Base-by-base conservation (phyloP, 2,329 filamentous ascomycete species). In the Davidsoniella virescens region DNA sequence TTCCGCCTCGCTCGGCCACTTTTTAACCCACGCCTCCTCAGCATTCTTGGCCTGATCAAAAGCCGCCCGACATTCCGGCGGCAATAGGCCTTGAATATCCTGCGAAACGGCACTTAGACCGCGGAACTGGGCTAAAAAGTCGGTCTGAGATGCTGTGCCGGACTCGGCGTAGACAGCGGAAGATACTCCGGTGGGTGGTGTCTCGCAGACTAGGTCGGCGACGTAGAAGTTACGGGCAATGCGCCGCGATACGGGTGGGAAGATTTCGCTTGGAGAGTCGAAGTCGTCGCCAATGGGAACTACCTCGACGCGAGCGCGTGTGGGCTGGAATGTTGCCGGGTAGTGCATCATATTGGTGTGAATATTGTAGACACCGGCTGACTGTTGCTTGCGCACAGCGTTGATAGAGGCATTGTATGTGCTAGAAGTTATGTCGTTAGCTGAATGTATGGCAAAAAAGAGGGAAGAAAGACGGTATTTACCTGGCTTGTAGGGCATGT, bases 341-440 rank as follows among this genome's bases (percentile, higher is more conserved):
- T 84, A 93, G 61, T 92, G 86, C 74, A 95, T 83, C 53, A 75
- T 67, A 63, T 98, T 98, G 49, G 92, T 96, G 67, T 96, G 88
- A 23, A 90, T 80, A 59, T 98, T 88, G 65, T 96, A 96, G 49
- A 90, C 75, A 45, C 92, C 92, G 20, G 75, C 67, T 7, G 82
- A 70, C 57, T 84, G 92, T 41, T 73, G 67, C 54, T 74, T 75
- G 50, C 92, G 83, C 49, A 80, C 70, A 14, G 75, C 72, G 33
- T 79, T 74, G 53, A 96, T 75, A 16, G 72, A 69, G 17, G 83
- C 74, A 64, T 96, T 98, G 70, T 92, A 96, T 44, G 79, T 79
- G 62, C 90, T 95, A 54, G 43, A 57, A 61, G 45, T 33, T 58
- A 44, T 36, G 51, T 59, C 53, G 55, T 52, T 42, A 44, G 41